phyloP scores from a whole-genome alignment of 495 filamentous ascomycete species.

The Collariella sp. region DNA sequence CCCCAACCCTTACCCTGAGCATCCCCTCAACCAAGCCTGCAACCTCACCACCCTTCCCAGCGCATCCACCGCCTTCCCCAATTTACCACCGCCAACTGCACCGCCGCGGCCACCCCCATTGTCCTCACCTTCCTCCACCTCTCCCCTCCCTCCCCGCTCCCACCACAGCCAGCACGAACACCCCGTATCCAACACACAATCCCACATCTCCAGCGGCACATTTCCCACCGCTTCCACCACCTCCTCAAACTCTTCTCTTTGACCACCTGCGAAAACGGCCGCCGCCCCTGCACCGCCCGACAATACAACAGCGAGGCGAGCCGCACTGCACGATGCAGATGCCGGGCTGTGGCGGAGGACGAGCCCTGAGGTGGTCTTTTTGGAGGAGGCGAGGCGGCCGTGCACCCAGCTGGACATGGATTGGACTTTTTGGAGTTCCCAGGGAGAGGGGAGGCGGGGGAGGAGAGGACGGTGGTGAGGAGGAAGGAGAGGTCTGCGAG shows the following conservation, averaged over 20 bases:
- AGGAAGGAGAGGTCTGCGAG: constrained; percentile 15
- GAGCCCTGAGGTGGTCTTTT: no score
- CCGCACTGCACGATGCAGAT: constrained; percentile 1
- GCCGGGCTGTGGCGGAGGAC: background rate
- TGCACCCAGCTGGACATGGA: constrained; percentile 10
- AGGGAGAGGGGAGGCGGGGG: background rate
- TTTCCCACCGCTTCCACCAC: background rate
- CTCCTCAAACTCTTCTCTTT: background rate
- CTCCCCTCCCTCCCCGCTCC: background rate
- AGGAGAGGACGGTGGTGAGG: constrained; percentile 5
- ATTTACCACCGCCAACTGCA: constrained; percentile 5
- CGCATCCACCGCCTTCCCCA: background rate
- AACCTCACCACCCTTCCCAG: constrained; percentile 2
- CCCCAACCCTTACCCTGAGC: background rate
- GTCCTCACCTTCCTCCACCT: background rate
- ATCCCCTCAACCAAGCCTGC: constrained; percentile 1
- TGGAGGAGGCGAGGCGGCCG: background rate
- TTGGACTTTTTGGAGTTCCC: constrained; percentile 7
- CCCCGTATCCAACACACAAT: background rate
- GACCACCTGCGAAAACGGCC: background rate
- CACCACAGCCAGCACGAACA: background rate
- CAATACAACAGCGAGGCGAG: constrained; percentile 11
- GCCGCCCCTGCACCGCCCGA: constrained; percentile 1
- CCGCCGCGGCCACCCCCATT: constrained; percentile 7
- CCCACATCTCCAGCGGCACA: constrained; percentile 6